These are phyloP conservation scores for Adansonia gregorii DNA, from an alignment of 441 rosid species.

Conservation along the genomic window DNA sequence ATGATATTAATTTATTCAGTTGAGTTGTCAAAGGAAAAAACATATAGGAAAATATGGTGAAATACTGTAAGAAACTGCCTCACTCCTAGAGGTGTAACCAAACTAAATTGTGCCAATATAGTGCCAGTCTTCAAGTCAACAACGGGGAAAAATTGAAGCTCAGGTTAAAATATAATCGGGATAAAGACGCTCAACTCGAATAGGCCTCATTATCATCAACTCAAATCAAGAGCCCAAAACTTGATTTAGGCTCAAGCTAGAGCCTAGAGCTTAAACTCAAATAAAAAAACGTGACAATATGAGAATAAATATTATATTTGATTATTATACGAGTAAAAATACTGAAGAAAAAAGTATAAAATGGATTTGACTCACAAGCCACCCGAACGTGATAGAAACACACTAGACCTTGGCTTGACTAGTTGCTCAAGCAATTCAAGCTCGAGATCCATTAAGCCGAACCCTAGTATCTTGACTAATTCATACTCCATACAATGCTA, in stretches of 20 bases:
- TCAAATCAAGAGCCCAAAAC: conserved; percentile 1
- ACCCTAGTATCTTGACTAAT: neutral
- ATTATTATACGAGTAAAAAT: neutral
- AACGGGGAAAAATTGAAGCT: neutral
- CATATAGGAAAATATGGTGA: neutral
- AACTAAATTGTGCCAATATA: neutral
- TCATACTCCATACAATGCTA: neutral
- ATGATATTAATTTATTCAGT: neutral
- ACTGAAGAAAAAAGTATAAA: neutral
- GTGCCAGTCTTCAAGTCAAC: neutral
- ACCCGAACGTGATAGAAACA: neutral
- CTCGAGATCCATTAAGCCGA: neutral
- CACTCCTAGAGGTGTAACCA: neutral
- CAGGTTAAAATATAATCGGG: neutral
- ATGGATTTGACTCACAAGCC: neutral
- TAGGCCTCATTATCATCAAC: neutral
- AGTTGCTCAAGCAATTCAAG: neutral
- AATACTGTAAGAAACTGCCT: neutral
- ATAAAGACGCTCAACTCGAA: neutral
- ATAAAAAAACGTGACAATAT: neutral
- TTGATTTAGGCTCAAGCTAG: neutral
- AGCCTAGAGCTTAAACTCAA: neutral
- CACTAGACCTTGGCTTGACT: neutral
- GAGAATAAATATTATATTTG: neutral
- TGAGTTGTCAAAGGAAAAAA: neutral